These are phyloP conservation scores for Rhodotorula sphaerocarpa DNA, from an alignment of 768 basidiomycete species.

Conservation along the genomic window DNA sequence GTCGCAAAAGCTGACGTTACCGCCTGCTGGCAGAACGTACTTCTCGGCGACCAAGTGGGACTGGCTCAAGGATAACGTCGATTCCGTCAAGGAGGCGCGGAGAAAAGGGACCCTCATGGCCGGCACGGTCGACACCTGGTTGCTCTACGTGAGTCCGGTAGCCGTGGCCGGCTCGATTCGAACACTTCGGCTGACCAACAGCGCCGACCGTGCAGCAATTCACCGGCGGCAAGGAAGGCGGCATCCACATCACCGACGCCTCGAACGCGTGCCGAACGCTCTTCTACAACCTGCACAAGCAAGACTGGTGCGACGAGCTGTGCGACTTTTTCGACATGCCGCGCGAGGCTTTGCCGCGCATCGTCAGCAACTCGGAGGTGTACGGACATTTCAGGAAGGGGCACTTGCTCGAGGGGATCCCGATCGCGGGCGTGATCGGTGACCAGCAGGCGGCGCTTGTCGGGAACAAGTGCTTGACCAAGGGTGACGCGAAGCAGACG, in stretches of 20 bases:
- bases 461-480: slow-evolving; percentile 84
- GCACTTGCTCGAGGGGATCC: slow-evolving; percentile 53
- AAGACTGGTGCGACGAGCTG: slow-evolving; percentile 74
- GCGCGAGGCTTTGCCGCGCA: slow-evolving; percentile 62
- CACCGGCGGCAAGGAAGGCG: slow-evolving; percentile 61
- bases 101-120: slow-evolving; percentile 72
- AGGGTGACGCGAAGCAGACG: slow-evolving; percentile 94
- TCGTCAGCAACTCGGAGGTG: slow-evolving; percentile 85
- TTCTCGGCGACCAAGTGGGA: slow-evolving; percentile 85
- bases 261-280: slow-evolving; percentile 96
- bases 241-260: slow-evolving; percentile 78
- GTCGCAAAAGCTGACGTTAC: background rate
- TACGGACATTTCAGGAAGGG: slow-evolving; percentile 61
- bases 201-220: slow-evolving; percentile 54
- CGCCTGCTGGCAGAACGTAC: slow-evolving; percentile 54
- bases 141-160: slow-evolving; percentile 60
- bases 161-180: background rate
- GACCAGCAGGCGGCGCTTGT: slow-evolving; percentile 96
- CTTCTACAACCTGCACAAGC: slow-evolving; percentile 69
- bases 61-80: slow-evolving; percentile 89
- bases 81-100: slow-evolving; percentile 67
- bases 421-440: slow-evolving; percentile 88
- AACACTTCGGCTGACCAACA: background rate
- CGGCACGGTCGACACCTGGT: slow-evolving; percentile 96
- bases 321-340: slow-evolving; percentile 80